Percentiles rank a stretch among this genome's conserved stretches.
Evolutionary conservation across 345 rosid genomes (phyloP).

Genomic region (Brassica rapa): DNA sequence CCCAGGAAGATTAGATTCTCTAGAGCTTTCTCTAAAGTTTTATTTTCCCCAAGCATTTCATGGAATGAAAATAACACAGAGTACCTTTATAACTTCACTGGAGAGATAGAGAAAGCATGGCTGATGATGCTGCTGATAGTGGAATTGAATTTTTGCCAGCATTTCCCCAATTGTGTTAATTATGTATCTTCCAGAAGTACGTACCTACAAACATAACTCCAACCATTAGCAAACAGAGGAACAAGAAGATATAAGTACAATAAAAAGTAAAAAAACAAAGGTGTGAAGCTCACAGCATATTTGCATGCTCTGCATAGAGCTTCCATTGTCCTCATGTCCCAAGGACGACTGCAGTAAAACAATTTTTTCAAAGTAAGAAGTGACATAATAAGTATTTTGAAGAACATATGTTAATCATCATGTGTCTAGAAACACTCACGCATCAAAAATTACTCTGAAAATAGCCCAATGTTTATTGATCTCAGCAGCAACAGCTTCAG

Average conservation of each 20-base stretch:
- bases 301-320: conserved; percentile 99
- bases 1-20: conserved; percentile 27
- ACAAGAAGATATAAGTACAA: background rate
- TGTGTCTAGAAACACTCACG: conserved; percentile 54
- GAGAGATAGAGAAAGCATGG: conserved; percentile 98
- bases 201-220: conserved; percentile 58
- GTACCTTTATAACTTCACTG: conserved; percentile 98
- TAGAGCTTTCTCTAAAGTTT: conserved; percentile 8
- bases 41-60: conserved; percentile 4
- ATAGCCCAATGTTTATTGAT: conserved; percentile 92
- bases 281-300: conserved; percentile 80
- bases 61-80: conserved; percentile 12
- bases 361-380: conserved; percentile 29
- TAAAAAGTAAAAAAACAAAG: background rate
- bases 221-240: conserved; percentile 15
- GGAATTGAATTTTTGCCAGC: conserved; percentile 89
- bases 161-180: conserved; percentile 90
- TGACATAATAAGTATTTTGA: conserved; percentile 14
- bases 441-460: conserved; percentile 83
- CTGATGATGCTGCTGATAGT: conserved; percentile 91
- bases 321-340: conserved; percentile 99
- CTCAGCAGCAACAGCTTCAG: conserved; percentile 96
- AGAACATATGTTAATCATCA: conserved; percentile 11
- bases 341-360: conserved; percentile 80
- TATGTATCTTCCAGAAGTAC: conserved; percentile 95